Evolutionary conservation across 371 early-diverging fungal species (phyloP), one percentile per base, ranked within the genome.

Genomic region (Mucor indicus): DNA sequence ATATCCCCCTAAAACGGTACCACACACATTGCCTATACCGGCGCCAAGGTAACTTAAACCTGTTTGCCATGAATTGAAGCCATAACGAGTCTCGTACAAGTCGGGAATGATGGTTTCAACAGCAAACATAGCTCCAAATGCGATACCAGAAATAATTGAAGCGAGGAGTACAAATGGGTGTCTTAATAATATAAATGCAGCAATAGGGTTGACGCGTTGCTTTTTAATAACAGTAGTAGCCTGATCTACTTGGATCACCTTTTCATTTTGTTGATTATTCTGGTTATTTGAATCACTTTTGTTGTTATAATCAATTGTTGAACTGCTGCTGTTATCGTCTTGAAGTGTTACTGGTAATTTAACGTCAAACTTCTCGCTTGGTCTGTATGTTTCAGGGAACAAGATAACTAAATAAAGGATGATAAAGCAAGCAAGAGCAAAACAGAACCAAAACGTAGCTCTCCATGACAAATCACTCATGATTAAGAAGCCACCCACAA

Each of bases 381-480:
- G 47, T 11, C 84, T 77, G 33, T 74, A 83, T 0, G 86, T 85
- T 46, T 88, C 88, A 1, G 83, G 83, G 38, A 84, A 48, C 11
- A 79, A 61, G 44, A 86, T 70, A 33, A 79, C 57, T 1, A 54
- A 33, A 17, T 49, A n/a, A 5, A 38, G n/a, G 2, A 55, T 38
- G 21, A 59, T 62, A 8, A 52, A 51, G 13, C 55, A 35, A 10
- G 53, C 59, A 47, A 62, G 53, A 9, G 60, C 67, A 33, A 67
- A 62, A 8, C 59, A 59, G 17, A 67, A 56, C 62, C 58, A 55
- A 24, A 67, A 67, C 1, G 62, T 62, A 17, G 67, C 67, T 35
- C 55, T 35, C 62, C 62, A 62, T 21, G 40, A 32, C n/a, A 46
- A 44, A 3, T 25, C 21, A 36, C 59, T 67, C 51, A 64, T 53